phyloP scores from a whole-genome alignment of 148 eudicot genomes.

The Talinum fruticosum region DNA sequence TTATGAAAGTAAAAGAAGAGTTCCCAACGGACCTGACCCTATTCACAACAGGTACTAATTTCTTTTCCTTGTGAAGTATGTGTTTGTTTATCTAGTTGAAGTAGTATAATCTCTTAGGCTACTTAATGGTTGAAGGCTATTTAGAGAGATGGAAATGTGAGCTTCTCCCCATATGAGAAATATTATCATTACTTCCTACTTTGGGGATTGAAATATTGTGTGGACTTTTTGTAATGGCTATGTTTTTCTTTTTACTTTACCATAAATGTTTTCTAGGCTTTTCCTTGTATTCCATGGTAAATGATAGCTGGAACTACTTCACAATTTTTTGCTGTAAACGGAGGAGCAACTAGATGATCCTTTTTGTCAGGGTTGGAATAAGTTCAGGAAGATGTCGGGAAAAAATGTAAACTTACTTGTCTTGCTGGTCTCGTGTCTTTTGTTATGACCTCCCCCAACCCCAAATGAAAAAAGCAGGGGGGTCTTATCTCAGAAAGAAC shows the following conservation, averaged over 20 bases:
- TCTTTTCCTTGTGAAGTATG: background rate
- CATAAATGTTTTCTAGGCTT: background rate
- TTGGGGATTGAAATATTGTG: background rate
- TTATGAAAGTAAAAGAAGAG: slow-evolving; percentile 77
- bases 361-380: no score
- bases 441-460: no score
- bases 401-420: background rate
- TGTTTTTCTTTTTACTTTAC: background rate
- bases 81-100: background rate
- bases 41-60: slow-evolving; percentile 81
- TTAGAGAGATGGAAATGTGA: background rate
- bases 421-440: no score
- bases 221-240: background rate
- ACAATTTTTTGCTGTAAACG: no score
- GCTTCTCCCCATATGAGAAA: background rate
- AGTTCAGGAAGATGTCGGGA: background rate
- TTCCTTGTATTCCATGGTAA: background rate
- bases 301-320: background rate
- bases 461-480: background rate
- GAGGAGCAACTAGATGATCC: no score
- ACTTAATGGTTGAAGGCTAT: background rate
- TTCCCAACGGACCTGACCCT: slow-evolving; percentile 91
- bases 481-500: no score
- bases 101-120: background rate
- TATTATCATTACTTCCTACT: background rate